Evolutionary conservation across 805 yeast species (phyloP), one percentile per base, ranked within the genome.

Genomic region (Citeromyces matritensis): DNA sequence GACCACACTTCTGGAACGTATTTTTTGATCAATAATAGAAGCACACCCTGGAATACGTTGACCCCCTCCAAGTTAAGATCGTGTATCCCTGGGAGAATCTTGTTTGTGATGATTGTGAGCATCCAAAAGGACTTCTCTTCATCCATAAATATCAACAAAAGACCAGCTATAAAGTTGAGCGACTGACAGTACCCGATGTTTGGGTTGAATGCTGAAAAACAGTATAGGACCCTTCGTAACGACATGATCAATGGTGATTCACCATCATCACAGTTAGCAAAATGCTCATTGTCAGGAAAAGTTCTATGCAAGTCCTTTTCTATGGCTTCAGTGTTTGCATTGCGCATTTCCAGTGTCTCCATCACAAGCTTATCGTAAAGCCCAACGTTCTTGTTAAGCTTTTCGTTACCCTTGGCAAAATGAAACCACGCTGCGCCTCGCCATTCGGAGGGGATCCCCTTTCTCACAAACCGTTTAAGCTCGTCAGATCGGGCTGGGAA

Each of bases 391-490:
- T 72, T 70, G 40, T 67, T 72, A 35, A 84, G 53, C 40, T 65
- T 65, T n/a, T 55, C 53, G 26, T 42, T 38, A 3, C 97, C 98
- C 15, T 75, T 74, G 6, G 94, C 94, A 51, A 82, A 88, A 58
- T 73, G 77, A 64, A 91, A 88, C 98, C 98, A 88, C 1, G 96
- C 95, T 40, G 71, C 69, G 1, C 98, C 98, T 41, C 98, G 61
- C 96, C 95, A 88, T 48, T 84, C 95, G 0, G 95, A 86, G 0
- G 98, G 97, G 8, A 88, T 76, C 9, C 98, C 98, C 48, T 81
- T 81, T 34, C 96, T 66, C 9, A 91, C 71, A 44, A 82, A 76
- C 36, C 93, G 66, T 45, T 80, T 78, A 39, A 84, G 60, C 41
- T 79, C 83, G 36, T 77, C 86, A 3, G 85, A 77, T 37, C 67